Percentiles rank a stretch among this genome's conserved stretches.
These are phyloP conservation scores for Pythium brachiatum DNA, from an alignment of 352 stramenopile species.

Conservation along the genomic window DNA sequence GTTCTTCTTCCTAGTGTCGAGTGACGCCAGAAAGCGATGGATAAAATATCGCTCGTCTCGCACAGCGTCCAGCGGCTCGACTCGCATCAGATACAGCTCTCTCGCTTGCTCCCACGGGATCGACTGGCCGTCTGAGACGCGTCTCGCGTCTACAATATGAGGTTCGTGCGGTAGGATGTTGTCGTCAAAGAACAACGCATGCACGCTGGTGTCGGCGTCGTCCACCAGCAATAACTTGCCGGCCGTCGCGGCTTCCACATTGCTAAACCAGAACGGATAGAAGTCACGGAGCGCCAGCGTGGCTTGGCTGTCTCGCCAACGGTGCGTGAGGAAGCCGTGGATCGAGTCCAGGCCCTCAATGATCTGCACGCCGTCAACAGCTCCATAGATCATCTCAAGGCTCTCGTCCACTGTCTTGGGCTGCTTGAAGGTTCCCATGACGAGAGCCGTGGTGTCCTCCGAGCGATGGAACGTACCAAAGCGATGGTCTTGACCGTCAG, in stretches of 20 bases:
- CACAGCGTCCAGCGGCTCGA: slow-evolving; percentile 68
- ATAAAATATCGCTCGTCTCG: slow-evolving; percentile 52
- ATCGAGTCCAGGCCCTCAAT: slow-evolving; percentile 44
- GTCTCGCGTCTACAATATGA: slow-evolving; percentile 69
- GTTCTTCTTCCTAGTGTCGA: slow-evolving; percentile 2
- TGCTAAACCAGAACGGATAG: slow-evolving; percentile 70
- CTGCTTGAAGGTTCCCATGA: slow-evolving; percentile 78
- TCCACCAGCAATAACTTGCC: slow-evolving; percentile 65
- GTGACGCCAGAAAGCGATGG: slow-evolving; percentile 36
- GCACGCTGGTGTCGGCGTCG: slow-evolving; percentile 25
- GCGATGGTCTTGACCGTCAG: slow-evolving; percentile 27
- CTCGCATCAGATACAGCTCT: slow-evolving; percentile 54
- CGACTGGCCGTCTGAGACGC: slow-evolving; percentile 24
- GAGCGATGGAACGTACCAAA: slow-evolving; percentile 70
- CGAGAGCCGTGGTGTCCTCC: slow-evolving; percentile 42
- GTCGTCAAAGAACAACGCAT: slow-evolving; percentile 80
- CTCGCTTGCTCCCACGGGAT: slow-evolving; percentile 38
- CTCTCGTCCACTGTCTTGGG: slow-evolving; percentile 25
- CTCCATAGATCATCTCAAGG: slow-evolving; percentile 38
- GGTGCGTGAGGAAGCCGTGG: slow-evolving; percentile 45
- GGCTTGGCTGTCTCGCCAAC: slow-evolving; percentile 45
- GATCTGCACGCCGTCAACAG: slow-evolving; percentile 25
- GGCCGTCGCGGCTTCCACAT: slow-evolving; percentile 43
- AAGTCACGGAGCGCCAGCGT: slow-evolving; percentile 76
- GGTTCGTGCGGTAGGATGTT: slow-evolving; percentile 67